Evolutionary conservation across 345 rosid genomes (phyloP), one percentile per base, ranked within the genome.

Genomic region (Cardamine occulta): DNA sequence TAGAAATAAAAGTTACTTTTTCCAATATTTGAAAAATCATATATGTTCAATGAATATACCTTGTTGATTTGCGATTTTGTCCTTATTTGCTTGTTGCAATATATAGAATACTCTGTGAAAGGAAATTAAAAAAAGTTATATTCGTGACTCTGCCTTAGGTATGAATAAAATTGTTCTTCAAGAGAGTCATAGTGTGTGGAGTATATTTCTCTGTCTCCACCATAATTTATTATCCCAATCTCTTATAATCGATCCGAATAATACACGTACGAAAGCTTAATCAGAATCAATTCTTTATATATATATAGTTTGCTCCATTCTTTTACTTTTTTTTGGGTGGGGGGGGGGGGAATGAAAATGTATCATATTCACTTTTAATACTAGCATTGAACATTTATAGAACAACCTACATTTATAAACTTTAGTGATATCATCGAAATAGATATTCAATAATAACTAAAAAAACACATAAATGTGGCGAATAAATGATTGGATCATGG

Each of bases 251-350:
- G 12, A 65, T 74, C 49, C 39, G 80, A 76, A 76, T 69, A 76
- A 68, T 53, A 69, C 74, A 76, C 80, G 58, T 68, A 39, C 31
- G 58, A 69, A 76, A 69, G 80, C 18, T 70, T 35, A 5, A 32
- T 14, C 55, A 63, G 71, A 76, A 76, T 70, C 80, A 44, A 47
- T 76, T 63, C 72, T 70, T 6, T 23, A 52, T 7, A 31, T 60
- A 31, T 60, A 40, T 15, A 31, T 61, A 40, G 51, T 53, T 53
- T 69, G 63, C 74, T 53, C 64, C 80, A 37, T 69, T 63, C 2
- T 28, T 21, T 54, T 52, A 11, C 1, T 4, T 9, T 45, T 45
- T n/a, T 9, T 4, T 9, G n/a, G 6, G 18, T 21, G 23, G 23
- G 23, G 23, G 23, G 23, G 23, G 23, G 23, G 23, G 23, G 23